These are phyloP conservation scores for Suhomyces pyralidae DNA, from an alignment of 805 yeast genomes.

Conservation along the genomic window DNA sequence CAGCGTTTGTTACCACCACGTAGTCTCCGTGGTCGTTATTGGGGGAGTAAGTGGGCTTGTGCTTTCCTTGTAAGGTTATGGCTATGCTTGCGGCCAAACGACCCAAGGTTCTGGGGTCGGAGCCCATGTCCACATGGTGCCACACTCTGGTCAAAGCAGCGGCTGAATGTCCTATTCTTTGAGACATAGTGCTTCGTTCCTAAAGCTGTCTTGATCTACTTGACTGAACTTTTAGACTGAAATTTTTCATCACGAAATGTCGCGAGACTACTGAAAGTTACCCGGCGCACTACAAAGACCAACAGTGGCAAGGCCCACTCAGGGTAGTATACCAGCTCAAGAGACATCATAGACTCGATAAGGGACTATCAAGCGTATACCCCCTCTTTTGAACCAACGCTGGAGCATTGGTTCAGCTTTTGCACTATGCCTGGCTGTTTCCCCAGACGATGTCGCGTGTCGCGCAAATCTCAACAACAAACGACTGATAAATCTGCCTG, in stretches of 20 bases:
- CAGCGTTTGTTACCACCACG: slow-evolving; percentile 93
- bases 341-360: neutral
- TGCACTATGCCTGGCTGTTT: neutral
- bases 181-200: slow-evolving; percentile 34
- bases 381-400: neutral
- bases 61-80: slow-evolving; percentile 88
- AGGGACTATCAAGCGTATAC: neutral
- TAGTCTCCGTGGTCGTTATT: slow-evolving; percentile 89
- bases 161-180: slow-evolving; percentile 54
- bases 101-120: slow-evolving; percentile 84
- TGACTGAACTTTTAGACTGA: neutral
- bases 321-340: neutral
- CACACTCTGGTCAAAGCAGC: slow-evolving; percentile 81
- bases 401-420: neutral
- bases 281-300: neutral
- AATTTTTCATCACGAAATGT: neutral
- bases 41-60: slow-evolving; percentile 81
- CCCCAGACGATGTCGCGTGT: slow-evolving; percentile 3
- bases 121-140: slow-evolving; percentile 93
- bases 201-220: neutral
- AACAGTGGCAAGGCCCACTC: neutral
- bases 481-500: neutral
- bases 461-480: slow-evolving; percentile 2
- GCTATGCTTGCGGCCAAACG: slow-evolving; percentile 90
- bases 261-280: neutral